phyloP scores from a whole-genome alignment of 2,329 filamentous ascomycete species.

The Aspergillus sp. region DNA sequence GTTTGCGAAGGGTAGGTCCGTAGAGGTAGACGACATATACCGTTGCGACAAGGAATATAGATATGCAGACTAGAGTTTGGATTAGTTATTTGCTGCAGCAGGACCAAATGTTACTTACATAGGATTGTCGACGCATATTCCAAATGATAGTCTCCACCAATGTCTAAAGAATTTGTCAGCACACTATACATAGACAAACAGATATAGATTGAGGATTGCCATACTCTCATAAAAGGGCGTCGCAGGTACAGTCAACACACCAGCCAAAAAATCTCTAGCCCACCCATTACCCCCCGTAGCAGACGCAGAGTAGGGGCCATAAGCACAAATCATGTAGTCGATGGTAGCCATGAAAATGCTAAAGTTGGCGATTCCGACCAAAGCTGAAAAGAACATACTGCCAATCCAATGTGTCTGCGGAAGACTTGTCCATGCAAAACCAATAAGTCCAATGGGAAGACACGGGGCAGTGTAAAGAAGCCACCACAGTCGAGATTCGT shows the following conservation, averaged over 20 bases:
- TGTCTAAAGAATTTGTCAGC: constrained; percentile 46
- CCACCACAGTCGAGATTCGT: constrained; percentile 62
- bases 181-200: too few relatives aligned
- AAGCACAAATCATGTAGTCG: constrained; percentile 69
- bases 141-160: constrained; percentile 56
- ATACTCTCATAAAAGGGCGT: constrained; percentile 50
- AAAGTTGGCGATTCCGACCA: constrained; percentile 66
- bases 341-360: constrained; percentile 67
- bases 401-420: constrained; percentile 60
- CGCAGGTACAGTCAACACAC: constrained; percentile 63
- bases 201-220: background rate
- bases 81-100: too few relatives aligned
- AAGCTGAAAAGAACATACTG: constrained; percentile 60
- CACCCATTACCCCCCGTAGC: constrained; percentile 71
- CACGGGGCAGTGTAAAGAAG: constrained; percentile 62
- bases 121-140: constrained; percentile 65
- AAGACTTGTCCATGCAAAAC: constrained; percentile 65
- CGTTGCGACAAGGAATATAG: constrained; percentile 61
- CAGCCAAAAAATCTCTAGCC: constrained; percentile 65
- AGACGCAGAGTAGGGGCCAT: constrained; percentile 66
- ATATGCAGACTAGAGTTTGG: constrained; percentile 50
- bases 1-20: constrained; percentile 59
- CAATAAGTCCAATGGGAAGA: constrained; percentile 62
- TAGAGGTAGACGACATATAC: constrained; percentile 69
- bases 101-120: constrained; percentile 33